A percentile compares a stretch with the other conserved stretches of the same genome.
Conservation (phyloP, 768 basidiomycete species). For the Kwoniella europaea region DNA sequence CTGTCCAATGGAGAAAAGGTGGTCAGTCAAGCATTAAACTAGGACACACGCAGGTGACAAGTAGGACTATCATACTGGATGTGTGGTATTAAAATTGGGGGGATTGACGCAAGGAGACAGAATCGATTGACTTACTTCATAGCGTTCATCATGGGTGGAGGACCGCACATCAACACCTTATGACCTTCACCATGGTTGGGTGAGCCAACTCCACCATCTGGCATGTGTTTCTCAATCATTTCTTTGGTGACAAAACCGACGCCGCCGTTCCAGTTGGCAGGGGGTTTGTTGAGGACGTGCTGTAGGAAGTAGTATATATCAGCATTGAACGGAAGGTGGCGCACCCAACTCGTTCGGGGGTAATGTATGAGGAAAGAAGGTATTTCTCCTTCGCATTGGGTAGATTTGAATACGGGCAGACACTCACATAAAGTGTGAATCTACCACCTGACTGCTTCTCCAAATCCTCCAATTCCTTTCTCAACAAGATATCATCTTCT, state of each 20-base stretch:
- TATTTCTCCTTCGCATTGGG: background rate
- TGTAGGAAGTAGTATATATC: conserved; percentile 3
- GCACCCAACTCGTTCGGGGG: no score
- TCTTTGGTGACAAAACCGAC: conserved; percentile 92
- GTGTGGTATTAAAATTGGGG: background rate
- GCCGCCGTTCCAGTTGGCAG: conserved; percentile 80
- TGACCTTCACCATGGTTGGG: conserved; percentile 46
- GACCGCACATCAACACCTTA: conserved; percentile 60
- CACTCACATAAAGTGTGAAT: conserved; percentile 70
- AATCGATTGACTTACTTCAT: conserved; percentile 69
- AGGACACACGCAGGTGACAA: no score
- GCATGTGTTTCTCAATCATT: conserved; percentile 82
- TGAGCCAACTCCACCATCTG: conserved; percentile 58
- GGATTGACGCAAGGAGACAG: conserved; percentile 45
- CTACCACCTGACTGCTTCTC: conserved; percentile 66
- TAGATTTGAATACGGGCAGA: background rate
- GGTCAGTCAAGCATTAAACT: background rate
- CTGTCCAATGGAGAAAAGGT: conserved; percentile 58
- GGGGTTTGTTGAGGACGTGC: conserved; percentile 95
- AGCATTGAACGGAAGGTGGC: no score
- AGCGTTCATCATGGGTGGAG: conserved; percentile 76
- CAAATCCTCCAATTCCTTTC: conserved; percentile 82
- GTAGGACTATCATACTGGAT: background rate
- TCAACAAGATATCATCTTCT: conserved; percentile 87
- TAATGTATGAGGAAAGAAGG: no score